Evolutionary conservation across 2,329 filamentous ascomycete genomes (phyloP).

Genomic region (Talaromyces sp.): DNA sequence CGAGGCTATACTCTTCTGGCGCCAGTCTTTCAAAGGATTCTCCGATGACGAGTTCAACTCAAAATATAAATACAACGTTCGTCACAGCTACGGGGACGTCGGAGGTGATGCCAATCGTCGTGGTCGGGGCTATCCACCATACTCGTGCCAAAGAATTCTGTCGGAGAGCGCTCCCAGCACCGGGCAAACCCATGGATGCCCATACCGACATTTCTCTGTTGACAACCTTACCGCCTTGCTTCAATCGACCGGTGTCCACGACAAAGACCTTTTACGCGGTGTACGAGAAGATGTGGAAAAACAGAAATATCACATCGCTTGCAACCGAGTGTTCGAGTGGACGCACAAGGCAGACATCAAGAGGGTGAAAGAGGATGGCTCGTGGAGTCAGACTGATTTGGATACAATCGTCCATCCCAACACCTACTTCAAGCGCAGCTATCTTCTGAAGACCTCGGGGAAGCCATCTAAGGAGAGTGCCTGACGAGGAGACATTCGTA

Average conservation of each 20-base stretch:
- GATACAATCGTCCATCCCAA: constrained; percentile 98
- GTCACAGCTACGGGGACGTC: constrained; percentile 92
- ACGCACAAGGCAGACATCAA: constrained; percentile 76
- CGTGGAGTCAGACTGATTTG: constrained; percentile 70
- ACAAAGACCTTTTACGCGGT: constrained; percentile 71
- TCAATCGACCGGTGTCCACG: constrained; percentile 73
- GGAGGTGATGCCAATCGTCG: constrained; percentile 86
- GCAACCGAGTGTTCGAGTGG: constrained; percentile 91
- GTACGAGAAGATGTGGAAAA: constrained; percentile 87
- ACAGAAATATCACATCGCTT: constrained; percentile 89
- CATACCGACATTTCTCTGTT: constrained; percentile 84
- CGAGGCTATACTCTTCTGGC: constrained; percentile 90
- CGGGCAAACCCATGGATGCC: constrained; percentile 92
- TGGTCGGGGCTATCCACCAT: constrained; percentile 82
- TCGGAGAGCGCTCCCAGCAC: constrained; percentile 82
- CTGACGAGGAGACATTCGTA: background rate
- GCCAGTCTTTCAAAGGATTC: constrained; percentile 75
- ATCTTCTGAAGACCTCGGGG: constrained; percentile 75
- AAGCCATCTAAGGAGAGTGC: constrained; percentile 43
- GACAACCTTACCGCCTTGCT: constrained; percentile 80
- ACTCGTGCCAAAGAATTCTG: constrained; percentile 91
- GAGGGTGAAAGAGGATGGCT: constrained; percentile 69
- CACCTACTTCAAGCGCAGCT: constrained; percentile 95
- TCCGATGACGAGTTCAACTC: constrained; percentile 96
- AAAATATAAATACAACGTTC: constrained; percentile 94